Base-by-base conservation (phyloP, 2,329 filamentous ascomycete genomes). In the Cercospora nicotianae region DNA sequence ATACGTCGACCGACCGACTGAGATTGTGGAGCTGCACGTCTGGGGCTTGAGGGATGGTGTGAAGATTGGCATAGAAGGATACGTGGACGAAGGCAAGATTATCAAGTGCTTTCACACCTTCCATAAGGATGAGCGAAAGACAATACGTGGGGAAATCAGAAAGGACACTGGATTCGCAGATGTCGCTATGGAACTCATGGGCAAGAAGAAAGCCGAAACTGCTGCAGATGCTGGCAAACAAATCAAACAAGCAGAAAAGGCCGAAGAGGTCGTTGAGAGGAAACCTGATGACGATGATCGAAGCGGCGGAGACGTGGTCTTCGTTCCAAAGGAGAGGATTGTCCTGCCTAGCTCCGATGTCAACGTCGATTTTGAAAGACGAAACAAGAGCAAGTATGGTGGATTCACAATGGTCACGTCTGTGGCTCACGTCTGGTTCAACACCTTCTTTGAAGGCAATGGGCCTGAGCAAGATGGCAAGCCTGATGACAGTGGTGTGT, bases 371-470 rank as follows among this genome's bases (percentile, higher is more conserved):
- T 88, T 97, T 26, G 94, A 98, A 80, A 87, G 93, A 7, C 89
- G 94, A 39, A 96, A 93, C 80, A 91, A 90, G 75, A 89, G 91
- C 1, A 86, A 87, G 4, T 91, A 91, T 74, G 86, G 86, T 6
- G 91, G 93, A 0, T 87, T 92, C 72, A 93, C 92, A 0, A 92
- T 98, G 89, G 93, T 97, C 3, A 97, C 94, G 0, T 90, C 94
- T 0, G 90, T 98, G 9, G 94, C 94, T 0, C 94, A 98, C 75
- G 92, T 97, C 16, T 99, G 95, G 95, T 97, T 97, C 83, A 99
- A 99, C 76, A 84, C 89, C 1, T 98, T 89, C 80, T 98, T 98
- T 75, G 95, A 98, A 80, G 93, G 94, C 55, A 83, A 87, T 20
- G 91, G 91, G 0, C 89, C 90, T 0, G 91, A 93, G 75, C 84